Base-by-base conservation (phyloP, 495 filamentous ascomycete species). In the Penicilliopsis zonata region DNA sequence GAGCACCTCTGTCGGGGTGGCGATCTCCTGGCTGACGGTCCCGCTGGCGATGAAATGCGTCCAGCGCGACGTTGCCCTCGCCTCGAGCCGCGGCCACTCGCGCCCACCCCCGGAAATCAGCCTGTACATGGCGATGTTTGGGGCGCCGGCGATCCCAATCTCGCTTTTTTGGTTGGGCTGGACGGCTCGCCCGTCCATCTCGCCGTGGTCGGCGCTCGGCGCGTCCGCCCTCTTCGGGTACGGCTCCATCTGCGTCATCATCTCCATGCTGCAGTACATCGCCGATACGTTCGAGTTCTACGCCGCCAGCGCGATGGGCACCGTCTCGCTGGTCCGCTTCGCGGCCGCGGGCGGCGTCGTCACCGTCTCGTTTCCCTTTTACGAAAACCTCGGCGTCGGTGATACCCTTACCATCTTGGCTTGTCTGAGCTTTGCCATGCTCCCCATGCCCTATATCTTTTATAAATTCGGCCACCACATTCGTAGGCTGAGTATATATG, bases 91-190 rank as follows among this genome's bases (percentile, higher is more conserved):
- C 2, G 35, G 41, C 21, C 20, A 27, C 8, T 3, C 9, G 2
- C 74, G 47, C 10, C 43, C 68, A 21, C 53, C 63, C 15, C 73
- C 75, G 0, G 75, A 79, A 34, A 61, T 66, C 31, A 57, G 71
- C 7, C 48, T 79, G 0, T 74, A 65, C 63, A 65, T 39, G 7
- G 62, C 59, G 14, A 72, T 76, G 44, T 44, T 70, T 9, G 67
- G 63, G 1, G 63, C 61, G 0, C 55, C 64, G 66, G 6, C 65
- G 0, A 52, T 80, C 2, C 72, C 74, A 0, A 55, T 73, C 26
- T 50, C 50, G 13, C 42, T 79, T 5, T 78, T 78, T 49, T 78
- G 74, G 72, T 68, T 79, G 57, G 75, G 62, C 1, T 74, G 72
- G 72, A 68, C 63, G 0, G 7, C 18, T 23, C 12, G 3, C 20